phyloP scores from a whole-genome alignment of 768 basidiomycete species.

The Trametes gibbosa region DNA sequence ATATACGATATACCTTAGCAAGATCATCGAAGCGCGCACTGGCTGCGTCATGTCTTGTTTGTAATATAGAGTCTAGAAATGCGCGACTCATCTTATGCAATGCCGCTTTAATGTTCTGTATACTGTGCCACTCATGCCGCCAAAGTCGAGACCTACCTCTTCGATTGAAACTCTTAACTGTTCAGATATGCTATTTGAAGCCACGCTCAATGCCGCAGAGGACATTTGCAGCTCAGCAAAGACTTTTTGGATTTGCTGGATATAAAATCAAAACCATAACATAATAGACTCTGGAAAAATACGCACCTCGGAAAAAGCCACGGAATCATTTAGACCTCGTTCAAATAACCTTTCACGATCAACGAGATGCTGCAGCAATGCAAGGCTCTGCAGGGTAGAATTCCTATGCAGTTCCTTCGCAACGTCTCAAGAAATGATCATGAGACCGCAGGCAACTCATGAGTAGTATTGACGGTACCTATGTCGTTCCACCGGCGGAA shows the following conservation, averaged over 20 bases:
- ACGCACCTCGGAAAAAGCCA: slow-evolving; percentile 18
- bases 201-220: not conserved
- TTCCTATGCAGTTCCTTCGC: slow-evolving; percentile 70
- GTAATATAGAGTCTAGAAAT: no score
- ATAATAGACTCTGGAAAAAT: no score
- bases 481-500: slow-evolving; percentile 75
- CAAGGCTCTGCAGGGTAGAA: slow-evolving; percentile 54
- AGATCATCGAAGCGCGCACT: no score
- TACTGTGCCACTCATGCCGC: not conserved
- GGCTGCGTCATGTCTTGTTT: no score
- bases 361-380: slow-evolving; percentile 45
- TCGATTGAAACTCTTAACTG: not conserved
- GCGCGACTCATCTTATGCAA: not conserved
- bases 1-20: no score
- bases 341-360: slow-evolving; percentile 41
- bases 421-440: slow-evolving; percentile 39
- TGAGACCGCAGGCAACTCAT: not conserved
- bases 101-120: not conserved
- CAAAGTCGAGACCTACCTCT: not conserved
- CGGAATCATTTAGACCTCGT: slow-evolving; percentile 31
- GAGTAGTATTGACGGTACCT: slow-evolving; percentile 38
- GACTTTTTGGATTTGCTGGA: slow-evolving; percentile 11
- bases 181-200: not conserved
- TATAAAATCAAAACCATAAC: no score
- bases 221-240: slow-evolving; percentile 10